Percentiles rank a stretch among this genome's conserved stretches.
These are phyloP conservation scores for Morella rubra DNA, from an alignment of 306 rosid genomes.

Conservation along the genomic window DNA sequence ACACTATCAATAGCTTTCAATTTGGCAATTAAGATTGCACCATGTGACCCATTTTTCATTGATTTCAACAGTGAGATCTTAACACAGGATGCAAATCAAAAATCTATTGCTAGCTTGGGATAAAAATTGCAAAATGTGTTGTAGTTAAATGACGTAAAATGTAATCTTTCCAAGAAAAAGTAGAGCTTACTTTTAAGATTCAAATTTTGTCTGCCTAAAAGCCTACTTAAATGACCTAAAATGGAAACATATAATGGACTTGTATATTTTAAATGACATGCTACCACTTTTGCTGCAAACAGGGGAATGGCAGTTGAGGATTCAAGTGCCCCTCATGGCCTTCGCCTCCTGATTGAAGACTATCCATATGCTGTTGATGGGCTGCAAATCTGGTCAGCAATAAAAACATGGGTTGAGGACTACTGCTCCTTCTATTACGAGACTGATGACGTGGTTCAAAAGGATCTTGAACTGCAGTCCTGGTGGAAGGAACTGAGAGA, in stretches of 20 bases:
- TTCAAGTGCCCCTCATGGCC: slow-evolving; percentile 46
- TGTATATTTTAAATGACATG: background rate
- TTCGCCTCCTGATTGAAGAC: slow-evolving; percentile 62
- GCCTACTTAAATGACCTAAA: background rate
- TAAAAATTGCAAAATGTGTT: too few relatives aligned
- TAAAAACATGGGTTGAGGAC: slow-evolving; percentile 61
- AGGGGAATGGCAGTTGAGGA: slow-evolving; percentile 77
- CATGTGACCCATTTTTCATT: too few relatives aligned
- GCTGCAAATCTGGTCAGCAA: slow-evolving; percentile 66
- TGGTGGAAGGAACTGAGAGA: slow-evolving; percentile 82
- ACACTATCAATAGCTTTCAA: too few relatives aligned
- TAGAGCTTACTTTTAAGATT: too few relatives aligned
- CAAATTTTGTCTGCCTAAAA: too few relatives aligned
- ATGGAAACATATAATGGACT: background rate
- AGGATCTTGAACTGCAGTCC: slow-evolving; percentile 55
- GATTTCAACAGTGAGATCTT: too few relatives aligned
- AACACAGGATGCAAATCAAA: too few relatives aligned
- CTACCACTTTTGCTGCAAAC: slow-evolving; percentile 19
- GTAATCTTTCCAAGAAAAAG: too few relatives aligned
- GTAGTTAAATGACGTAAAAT: too few relatives aligned
- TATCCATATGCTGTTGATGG: slow-evolving; percentile 90
- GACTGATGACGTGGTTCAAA: slow-evolving; percentile 34
- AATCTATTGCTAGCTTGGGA: too few relatives aligned
- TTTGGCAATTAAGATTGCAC: too few relatives aligned
- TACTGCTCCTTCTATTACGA: slow-evolving; percentile 58